Percentiles rank a stretch among this genome's conserved stretches.
Conservation (phyloP, 495 filamentous ascomycete genomes). For the Letharia lupina region DNA sequence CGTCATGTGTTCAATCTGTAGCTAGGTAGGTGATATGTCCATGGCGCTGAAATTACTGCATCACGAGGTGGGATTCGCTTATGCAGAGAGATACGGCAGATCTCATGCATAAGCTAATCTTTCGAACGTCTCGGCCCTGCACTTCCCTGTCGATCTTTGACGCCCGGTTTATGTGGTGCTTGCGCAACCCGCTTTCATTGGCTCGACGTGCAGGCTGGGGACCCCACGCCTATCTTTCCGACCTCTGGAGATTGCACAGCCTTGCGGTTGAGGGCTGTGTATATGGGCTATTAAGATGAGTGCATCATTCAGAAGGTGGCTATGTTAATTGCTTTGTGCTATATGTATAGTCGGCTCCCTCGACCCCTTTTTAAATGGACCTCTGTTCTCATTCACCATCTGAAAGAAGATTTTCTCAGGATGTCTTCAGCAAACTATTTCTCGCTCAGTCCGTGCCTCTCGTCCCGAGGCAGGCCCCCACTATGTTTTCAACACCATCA, state of each 20-base stretch:
- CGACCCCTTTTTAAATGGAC: not conserved
- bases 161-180: not conserved
- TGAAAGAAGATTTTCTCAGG: not conserved
- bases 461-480: not conserved
- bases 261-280: slow-evolving; percentile 4
- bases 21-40: too few relatives aligned
- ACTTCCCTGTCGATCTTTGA: not conserved
- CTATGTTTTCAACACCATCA: not conserved
- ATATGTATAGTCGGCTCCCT: not conserved
- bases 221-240: not conserved
- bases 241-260: not conserved
- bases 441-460: not conserved
- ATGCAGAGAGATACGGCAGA: too few relatives aligned
- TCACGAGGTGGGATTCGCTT: not conserved
- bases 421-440: not conserved
- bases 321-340: not conserved
- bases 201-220: not conserved
- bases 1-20: too few relatives aligned
- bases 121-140: not conserved
- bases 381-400: not conserved
- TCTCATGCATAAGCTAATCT: not conserved
- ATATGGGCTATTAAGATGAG: not conserved
- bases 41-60: too few relatives aligned
- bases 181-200: not conserved
- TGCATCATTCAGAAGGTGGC: not conserved